These are phyloP conservation scores for Aspergillus pseudoglaucus DNA, from an alignment of 2,329 filamentous ascomycete genomes.

Conservation along the genomic window DNA sequence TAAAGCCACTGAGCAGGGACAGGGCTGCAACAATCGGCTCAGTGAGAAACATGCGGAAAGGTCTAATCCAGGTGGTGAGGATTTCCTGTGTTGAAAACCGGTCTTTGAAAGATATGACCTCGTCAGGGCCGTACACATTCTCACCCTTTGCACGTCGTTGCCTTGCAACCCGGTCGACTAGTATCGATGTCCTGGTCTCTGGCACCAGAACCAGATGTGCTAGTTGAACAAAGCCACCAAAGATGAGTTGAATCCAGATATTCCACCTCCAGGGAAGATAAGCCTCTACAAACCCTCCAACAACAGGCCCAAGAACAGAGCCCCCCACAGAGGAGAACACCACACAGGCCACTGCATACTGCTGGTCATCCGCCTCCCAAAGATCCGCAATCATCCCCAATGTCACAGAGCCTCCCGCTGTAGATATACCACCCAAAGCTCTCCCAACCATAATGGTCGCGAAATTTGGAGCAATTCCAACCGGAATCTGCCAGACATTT, in stretches of 20 bases:
- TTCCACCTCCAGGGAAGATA: conserved; percentile 63
- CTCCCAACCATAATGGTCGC: conserved; percentile 58
- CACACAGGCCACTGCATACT: conserved; percentile 65
- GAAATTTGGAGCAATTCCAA: conserved; percentile 64
- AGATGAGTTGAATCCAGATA: conserved; percentile 75
- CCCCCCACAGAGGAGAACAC: conserved; percentile 71
- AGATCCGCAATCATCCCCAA: conserved; percentile 50
- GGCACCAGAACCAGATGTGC: conserved; percentile 62
- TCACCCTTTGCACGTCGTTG: conserved; percentile 54
- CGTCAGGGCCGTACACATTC: conserved; percentile 60
- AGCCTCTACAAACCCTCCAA: conserved; percentile 65
- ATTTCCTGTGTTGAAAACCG: conserved; percentile 52
- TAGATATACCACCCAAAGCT: conserved; percentile 58
- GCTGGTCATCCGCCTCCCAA: conserved; percentile 60
- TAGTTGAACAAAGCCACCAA: conserved; percentile 59
- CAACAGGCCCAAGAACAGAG: conserved; percentile 64
- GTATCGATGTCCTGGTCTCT: conserved; percentile 64
- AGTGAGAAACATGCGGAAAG: conserved; percentile 55
- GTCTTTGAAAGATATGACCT: conserved; percentile 53
- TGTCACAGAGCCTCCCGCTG: conserved; percentile 56
- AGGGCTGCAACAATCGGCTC: conserved; percentile 57
- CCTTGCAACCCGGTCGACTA: conserved; percentile 71
- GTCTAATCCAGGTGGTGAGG: conserved; percentile 48
- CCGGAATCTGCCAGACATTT: conserved; percentile 65
- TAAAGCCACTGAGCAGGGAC: conserved; percentile 55